Evolutionary conservation across 164 flowering plant genomes (phyloP).

Genomic region (Sedum album): DNA sequence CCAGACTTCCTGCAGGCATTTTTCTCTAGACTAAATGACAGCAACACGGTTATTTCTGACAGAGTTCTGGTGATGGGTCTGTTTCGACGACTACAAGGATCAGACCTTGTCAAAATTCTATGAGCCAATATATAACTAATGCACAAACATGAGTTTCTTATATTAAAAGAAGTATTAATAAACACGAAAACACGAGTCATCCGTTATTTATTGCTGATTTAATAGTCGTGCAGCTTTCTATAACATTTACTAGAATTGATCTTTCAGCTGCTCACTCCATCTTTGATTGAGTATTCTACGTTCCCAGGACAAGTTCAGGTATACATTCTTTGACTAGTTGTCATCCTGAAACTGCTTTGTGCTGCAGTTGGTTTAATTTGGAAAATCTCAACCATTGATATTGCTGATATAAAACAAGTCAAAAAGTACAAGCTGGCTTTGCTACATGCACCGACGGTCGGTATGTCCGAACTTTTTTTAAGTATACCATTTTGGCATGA

Average conservation of each 20-base stretch:
- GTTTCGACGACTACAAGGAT: background rate
- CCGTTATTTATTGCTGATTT: background rate
- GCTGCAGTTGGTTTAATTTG: too few relatives aligned
- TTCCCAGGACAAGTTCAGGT: background rate
- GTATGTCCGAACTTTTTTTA: too few relatives aligned
- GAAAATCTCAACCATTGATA: too few relatives aligned
- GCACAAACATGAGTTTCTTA: background rate
- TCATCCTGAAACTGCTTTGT: background rate
- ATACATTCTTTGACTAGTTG: background rate
- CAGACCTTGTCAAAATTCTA: background rate
- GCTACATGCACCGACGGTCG: too few relatives aligned
- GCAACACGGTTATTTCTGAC: background rate
- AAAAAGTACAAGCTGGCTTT: too few relatives aligned
- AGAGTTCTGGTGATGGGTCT: background rate
- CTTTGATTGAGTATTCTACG: background rate
- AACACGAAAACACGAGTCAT: background rate
- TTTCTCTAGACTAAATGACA: background rate
- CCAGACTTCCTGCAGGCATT: background rate
- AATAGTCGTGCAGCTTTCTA: slow-evolving; percentile 1
- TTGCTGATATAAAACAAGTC: too few relatives aligned
- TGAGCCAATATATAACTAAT: background rate
- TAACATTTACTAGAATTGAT: background rate
- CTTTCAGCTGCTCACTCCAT: background rate
- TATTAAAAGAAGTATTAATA: background rate
- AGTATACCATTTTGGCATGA: too few relatives aligned